Base-by-base conservation (phyloP, 139 green algal species). In the Astrephomene gubernaculifera region DNA sequence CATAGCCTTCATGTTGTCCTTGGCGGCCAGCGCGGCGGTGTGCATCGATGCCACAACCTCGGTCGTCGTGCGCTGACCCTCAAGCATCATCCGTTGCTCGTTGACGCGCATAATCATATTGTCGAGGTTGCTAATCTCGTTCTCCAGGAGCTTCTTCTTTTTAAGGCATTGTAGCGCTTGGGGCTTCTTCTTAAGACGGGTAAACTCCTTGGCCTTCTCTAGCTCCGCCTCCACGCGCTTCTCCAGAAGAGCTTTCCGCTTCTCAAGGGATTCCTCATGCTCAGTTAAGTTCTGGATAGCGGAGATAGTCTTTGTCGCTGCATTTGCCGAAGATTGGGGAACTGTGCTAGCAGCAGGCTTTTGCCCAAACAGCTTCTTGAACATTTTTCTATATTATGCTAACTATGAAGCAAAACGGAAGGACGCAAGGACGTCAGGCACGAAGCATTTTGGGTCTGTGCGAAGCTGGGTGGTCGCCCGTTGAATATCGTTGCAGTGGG, bases 61-160 rank as follows among this genome's bases (percentile, higher is more conserved):
- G 19, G 87, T 82, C 43, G 90, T 96, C 24, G 93, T 95, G 31
- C 92, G 89, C 87, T 96, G 90, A 80, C 93, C 93, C 92, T 99
- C 97, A 68, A 99, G 92, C 92, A 97, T 96, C 64, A 94, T 95
- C 76, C 95, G 90, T 93, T 99, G 97, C 91, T 99, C 97, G 39
- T 95, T 94, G 2, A 99, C 87, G 24, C 95, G 94, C 82, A 97
- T 90, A 54, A 98, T 95, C 86, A 98, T 95, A 73, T 97, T 98
- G 81, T 96, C 93, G 12, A 99, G 84, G 63, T 94, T 88, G 49
- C 95, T 93, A 25, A 97, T 85, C 92, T 99, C 95, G 73, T 90
- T 71, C 90, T 98, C 94, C 63, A 96, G 96, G 85, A 98, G 88
- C 85, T 98, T 98, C 87, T 99, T 99, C 90, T 95, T 96, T 86